phyloP scores from a whole-genome alignment of 2,329 filamentous ascomycete genomes.

The Dothistroma septosporum region DNA sequence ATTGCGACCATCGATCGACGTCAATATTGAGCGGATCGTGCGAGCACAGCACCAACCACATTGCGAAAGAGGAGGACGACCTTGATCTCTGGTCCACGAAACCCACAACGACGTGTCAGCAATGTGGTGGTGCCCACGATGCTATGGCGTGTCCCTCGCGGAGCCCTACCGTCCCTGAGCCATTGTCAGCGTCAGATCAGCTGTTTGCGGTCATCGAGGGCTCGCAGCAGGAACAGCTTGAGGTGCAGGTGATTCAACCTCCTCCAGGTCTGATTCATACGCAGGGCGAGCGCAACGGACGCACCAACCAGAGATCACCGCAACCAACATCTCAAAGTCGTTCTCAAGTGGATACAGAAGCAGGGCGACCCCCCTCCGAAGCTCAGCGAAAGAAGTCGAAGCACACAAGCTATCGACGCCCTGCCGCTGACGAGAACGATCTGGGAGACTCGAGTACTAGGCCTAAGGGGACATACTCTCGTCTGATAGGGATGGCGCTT shows the following conservation, averaged over 20 bases:
- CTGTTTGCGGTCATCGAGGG: background rate
- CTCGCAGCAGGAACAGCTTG: background rate
- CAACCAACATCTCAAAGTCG: background rate
- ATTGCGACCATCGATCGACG: background rate
- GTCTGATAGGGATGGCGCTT: constrained; percentile 32
- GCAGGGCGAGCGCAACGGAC: background rate
- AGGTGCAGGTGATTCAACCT: background rate
- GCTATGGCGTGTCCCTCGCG: background rate
- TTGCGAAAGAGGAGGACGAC: background rate
- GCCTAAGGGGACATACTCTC: constrained; percentile 20
- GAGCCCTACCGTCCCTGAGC: background rate
- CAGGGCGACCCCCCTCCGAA: background rate
- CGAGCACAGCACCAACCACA: background rate
- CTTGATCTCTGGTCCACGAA: background rate
- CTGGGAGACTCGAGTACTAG: constrained; percentile 22
- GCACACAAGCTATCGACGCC: background rate
- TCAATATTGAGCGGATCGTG: background rate
- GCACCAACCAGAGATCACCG: background rate
- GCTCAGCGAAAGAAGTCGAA: background rate
- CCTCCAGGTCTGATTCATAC: background rate
- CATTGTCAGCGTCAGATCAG: background rate
- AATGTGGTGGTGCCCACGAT: background rate
- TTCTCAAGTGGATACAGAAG: background rate
- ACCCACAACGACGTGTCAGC: background rate
- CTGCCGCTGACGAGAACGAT: constrained; percentile 9